Evolutionary conservation across 331 rosid species (phyloP), one percentile per base, ranked within the genome.

Genomic region (Pyracantha coccinea): DNA sequence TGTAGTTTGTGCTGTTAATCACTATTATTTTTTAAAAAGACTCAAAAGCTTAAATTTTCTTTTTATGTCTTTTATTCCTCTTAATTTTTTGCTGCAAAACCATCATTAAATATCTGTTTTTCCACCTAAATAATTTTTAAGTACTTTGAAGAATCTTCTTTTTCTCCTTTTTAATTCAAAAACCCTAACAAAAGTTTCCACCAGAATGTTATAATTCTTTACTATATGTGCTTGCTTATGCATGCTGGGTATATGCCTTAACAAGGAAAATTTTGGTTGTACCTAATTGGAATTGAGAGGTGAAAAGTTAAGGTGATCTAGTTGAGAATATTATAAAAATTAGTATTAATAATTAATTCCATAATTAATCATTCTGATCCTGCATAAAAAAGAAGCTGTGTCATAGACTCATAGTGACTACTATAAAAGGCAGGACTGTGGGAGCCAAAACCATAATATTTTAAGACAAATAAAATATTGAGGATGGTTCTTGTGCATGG

Each of bases 251-350:
- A 38, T 73, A 61, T 61, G 69, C 77, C 3, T 5, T 23, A 73
- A 60, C 59, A 73, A 60, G 68, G 8, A 59, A 25, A 44, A 4
- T 9, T 69, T 69, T 63, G 61, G 75, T 59, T 69, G 71, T 45
- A 31, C 76, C 71, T 60, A 60, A 77, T 69, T 60, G 71, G 62
- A 60, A 60, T n/a, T 61, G 65, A n/a, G 47, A 21, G 69, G 62
- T 68, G 33, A 60, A n/a, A 77, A 69, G 75, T 47, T 68, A 57
- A 21, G 62, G 33, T 67, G 27, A 50, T 45, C 52, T 60, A 44
- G 50, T 47, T 67, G 52, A 68, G 68, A 54, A 65, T 44, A 25
- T 38, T 32, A 41, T 38, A 60, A 38, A 45, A 25, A 59, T 35
- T 35, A 35, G 44, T 35, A 35, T 35, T 35, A 9, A 35, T 20